phyloP scores from a whole-genome alignment of 2,329 filamentous ascomycete genomes.

The Tolypocladium capitatum region DNA sequence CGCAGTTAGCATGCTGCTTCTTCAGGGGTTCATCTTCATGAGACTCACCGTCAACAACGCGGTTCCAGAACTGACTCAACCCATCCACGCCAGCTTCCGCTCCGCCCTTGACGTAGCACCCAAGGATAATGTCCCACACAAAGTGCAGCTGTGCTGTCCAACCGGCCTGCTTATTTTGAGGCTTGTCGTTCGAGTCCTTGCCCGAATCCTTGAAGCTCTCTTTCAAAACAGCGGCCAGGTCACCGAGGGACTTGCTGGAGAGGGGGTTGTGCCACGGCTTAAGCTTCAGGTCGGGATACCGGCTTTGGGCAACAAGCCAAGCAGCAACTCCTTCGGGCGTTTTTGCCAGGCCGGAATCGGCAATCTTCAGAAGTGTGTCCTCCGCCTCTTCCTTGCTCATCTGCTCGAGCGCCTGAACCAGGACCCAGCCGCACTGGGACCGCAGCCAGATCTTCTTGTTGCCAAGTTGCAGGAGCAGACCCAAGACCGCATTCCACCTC shows the following conservation, averaged over 20 bases:
- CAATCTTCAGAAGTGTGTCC: constrained; percentile 48
- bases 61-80: constrained; percentile 73
- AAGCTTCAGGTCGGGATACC: constrained; percentile 48
- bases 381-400: constrained; percentile 45
- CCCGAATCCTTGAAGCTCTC: constrained; percentile 49
- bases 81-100: constrained; percentile 23
- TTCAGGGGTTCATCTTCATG: not conserved
- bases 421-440: constrained; percentile 72
- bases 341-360: constrained; percentile 53
- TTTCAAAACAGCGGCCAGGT: constrained; percentile 65
- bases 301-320: constrained; percentile 60
- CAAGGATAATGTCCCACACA: constrained; percentile 73
- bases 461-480: constrained; percentile 59
- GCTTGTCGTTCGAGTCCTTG: constrained; percentile 28
- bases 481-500: constrained; percentile 55
- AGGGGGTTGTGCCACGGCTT: constrained; percentile 73
- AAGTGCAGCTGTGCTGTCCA: constrained; percentile 77
- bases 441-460: constrained; percentile 80
- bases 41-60: constrained; percentile 66
- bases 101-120: constrained; percentile 29
- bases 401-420: constrained; percentile 59
- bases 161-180: constrained; percentile 46
- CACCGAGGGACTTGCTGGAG: constrained; percentile 50
- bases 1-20: constrained; percentile 9
- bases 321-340: constrained; percentile 83